Percentiles rank a stretch among this genome's conserved stretches.
Conservation (phyloP, 352 stramenopile species). For the Pilasporangium apinafurcum region DNA sequence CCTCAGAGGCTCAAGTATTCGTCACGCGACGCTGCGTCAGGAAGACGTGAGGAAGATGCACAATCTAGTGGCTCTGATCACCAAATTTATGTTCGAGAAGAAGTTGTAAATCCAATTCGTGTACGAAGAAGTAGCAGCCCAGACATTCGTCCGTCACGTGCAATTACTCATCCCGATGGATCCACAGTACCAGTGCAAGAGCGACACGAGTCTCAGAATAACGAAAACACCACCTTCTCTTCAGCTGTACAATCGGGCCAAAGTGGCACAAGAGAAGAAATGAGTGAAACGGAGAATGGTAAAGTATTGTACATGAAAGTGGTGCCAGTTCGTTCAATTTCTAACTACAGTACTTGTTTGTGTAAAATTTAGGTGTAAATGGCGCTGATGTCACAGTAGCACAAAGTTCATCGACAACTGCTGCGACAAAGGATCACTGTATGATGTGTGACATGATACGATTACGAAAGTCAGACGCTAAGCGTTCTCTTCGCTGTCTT, state of each 20-base stretch:
- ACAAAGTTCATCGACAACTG: neutral
- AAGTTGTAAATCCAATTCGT: too few relatives aligned
- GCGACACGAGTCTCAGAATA: neutral
- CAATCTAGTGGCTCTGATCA: too few relatives aligned
- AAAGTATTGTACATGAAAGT: too few relatives aligned
- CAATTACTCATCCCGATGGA: too few relatives aligned
- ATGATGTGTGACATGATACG: conserved; percentile 5
- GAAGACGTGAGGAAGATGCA: neutral
- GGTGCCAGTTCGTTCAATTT: too few relatives aligned
- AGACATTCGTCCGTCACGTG: too few relatives aligned
- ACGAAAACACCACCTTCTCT: conserved; percentile 1
- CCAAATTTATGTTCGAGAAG: too few relatives aligned
- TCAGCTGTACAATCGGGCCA: conserved; percentile 8
- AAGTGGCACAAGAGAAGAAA: conserved; percentile 4
- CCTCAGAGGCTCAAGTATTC: conserved; percentile 1
- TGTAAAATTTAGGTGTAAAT: neutral
- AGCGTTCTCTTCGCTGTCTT: too few relatives aligned
- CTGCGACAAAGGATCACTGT: neutral
- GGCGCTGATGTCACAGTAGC: neutral
- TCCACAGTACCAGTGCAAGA: neutral
- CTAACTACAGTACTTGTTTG: too few relatives aligned
- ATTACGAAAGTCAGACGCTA: conserved; percentile 3
- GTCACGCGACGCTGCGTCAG: neutral
- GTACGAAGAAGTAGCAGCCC: too few relatives aligned
- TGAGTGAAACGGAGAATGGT: conserved; percentile 8